Conservation (phyloP, 768 basidiomycete genomes). For the Nidula microcarpa region DNA sequence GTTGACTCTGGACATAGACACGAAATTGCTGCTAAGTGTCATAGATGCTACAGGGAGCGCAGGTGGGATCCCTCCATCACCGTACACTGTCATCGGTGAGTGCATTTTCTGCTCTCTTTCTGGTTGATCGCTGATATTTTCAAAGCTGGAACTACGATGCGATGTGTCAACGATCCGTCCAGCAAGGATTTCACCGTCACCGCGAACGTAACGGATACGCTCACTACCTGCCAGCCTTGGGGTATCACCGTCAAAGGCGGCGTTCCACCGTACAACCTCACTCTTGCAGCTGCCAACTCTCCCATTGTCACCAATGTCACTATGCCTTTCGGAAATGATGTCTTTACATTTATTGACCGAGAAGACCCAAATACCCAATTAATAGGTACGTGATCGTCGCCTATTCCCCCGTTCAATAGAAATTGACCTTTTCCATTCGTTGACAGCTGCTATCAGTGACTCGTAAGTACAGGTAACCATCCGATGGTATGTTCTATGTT, state of each 20-base stretch:
- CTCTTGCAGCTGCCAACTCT: constrained; percentile 25
- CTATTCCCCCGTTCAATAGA: not conserved
- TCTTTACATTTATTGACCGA: constrained; percentile 32
- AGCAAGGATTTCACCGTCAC: constrained; percentile 25
- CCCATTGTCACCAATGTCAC: constrained; percentile 33
- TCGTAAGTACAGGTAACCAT: constrained; percentile 26
- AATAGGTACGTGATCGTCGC: constrained; percentile 27
- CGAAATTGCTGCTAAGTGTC: constrained; percentile 29
- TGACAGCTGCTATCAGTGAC: constrained; percentile 33
- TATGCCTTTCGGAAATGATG: constrained; percentile 24
- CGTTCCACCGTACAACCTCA: constrained; percentile 34
- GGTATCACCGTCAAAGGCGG: constrained; percentile 35
- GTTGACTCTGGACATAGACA: constrained; percentile 17
- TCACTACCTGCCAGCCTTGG: constrained; percentile 39
- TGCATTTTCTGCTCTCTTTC: not conserved
- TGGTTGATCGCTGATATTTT: not conserved
- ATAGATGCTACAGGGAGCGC: constrained; percentile 31
- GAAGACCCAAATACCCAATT: constrained; percentile 25
- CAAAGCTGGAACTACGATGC: constrained; percentile 25
- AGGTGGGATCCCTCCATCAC: constrained; percentile 22
- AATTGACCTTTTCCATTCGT: constrained; percentile 2
- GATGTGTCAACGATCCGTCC: constrained; percentile 21
- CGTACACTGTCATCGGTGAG: constrained; percentile 29
- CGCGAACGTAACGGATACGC: constrained; percentile 25
- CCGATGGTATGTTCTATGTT: not conserved